phyloP scores from a whole-genome alignment of 139 green algal genomes.

The Haematococcus lacustris region DNA sequence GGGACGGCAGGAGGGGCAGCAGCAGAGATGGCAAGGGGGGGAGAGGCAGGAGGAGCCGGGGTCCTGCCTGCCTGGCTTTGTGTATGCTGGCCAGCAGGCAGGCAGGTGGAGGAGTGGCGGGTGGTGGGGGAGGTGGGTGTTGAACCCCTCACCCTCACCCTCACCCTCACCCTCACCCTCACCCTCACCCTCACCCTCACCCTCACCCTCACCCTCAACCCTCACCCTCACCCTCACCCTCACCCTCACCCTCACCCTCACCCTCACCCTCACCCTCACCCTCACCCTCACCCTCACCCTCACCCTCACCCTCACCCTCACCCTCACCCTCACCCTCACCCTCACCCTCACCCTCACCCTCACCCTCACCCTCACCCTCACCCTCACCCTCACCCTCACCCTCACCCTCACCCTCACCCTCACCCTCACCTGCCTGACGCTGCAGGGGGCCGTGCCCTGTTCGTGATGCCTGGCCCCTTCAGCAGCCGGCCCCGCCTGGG shows the following conservation, averaged over 20 bases:
- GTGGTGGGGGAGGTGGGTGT: too few species aligned
- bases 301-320: too few species aligned
- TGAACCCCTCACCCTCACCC: too few species aligned
- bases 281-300: too few species aligned
- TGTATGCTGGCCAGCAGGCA: neutral
- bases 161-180: too few species aligned
- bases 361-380: neutral
- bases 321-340: neutral
- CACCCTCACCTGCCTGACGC: neutral
- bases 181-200: too few species aligned
- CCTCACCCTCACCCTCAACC: too few species aligned
- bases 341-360: neutral
- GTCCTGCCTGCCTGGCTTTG: neutral
- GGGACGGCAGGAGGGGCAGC: neutral
- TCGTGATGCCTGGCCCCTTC: slow-evolving; percentile 32
- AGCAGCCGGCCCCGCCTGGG: slow-evolving; percentile 24
- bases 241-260: too few species aligned
- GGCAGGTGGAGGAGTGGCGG: too few species aligned
- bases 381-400: too few species aligned
- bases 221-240: too few species aligned
- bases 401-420: neutral
- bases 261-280: too few species aligned
- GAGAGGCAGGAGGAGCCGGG: neutral
- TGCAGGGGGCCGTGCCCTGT: slow-evolving; percentile 4
- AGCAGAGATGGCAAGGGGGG: neutral